Evolutionary conservation across 306 rosid genomes (phyloP), one percentile per base, ranked within the genome.

Genomic region (Rubus idaeus): DNA sequence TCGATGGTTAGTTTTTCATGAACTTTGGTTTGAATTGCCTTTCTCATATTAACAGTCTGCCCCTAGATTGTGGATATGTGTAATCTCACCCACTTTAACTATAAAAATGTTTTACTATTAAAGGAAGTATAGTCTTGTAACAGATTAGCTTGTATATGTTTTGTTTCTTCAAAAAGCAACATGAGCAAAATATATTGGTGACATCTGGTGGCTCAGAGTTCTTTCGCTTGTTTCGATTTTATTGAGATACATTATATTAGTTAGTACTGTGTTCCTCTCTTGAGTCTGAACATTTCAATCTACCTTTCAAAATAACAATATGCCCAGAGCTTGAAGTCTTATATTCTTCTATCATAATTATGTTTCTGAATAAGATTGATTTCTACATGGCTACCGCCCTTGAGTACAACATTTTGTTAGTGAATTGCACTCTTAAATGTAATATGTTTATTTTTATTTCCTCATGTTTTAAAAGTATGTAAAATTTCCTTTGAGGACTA

Each of bases 1-100:
- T 89, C 98, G 45, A 90, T 95, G 98, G 98, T 95, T 86, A 5
- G 94, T 87, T 77, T 76, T 78, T 55, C 44, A 53, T 68, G n/a
- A 74, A 74, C 41, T 73, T 84, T 75, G 71, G 49, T 75, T 71
- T 82, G 71, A 41, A 50, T 75, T 75, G 65, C 52, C 75, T 52
- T 18, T 3, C 35, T 53, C 18, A 45, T 44, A 62, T 67, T 14
- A 60, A 8, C 12, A 10, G 21, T 21, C 21, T 23, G 4, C 14
- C 46, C 70, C 13, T 13, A 6, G 3, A 51, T 26, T 52, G 68
- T 47, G 73, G 68, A 53, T n/a, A 50, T 40, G 63, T 60, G 26
- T 13, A 39, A 62, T 35, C 1, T 62, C 18, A 35, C 44, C 10
- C 70, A 37, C 20, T 71, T 71, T 3, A 16, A 70, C 49, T 52